Percentiles rank a stretch among this genome's conserved stretches.
Conservation (phyloP, 78 protist genomes). For the Emiliania huxleyi region DNA sequence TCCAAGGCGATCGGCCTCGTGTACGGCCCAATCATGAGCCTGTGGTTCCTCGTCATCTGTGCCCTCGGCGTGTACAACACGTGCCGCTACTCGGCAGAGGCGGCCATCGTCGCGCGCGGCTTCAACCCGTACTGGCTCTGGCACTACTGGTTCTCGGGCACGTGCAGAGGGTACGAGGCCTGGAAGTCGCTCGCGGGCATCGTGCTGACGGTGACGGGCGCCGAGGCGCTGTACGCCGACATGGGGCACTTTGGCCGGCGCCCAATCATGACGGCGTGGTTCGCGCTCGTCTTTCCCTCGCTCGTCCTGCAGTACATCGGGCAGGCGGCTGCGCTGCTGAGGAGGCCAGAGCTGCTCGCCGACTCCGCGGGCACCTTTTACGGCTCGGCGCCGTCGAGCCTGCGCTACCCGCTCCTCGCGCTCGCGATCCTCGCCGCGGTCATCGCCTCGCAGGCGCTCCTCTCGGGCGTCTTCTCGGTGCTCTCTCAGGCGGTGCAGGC, state of each 20-base stretch:
- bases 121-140: not conserved
- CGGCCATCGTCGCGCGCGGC: not conserved
- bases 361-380: not conserved
- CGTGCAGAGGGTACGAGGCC: not conserved
- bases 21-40: not conserved
- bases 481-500: not conserved
- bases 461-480: not conserved
- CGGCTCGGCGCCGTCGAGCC: not conserved
- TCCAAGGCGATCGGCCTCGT: not conserved
- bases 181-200: not conserved
- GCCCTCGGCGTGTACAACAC: not conserved
- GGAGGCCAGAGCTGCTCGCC: not conserved
- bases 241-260: not conserved
- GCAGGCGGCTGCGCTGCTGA: not conserved
- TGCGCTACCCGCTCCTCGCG: not conserved
- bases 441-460: not conserved
- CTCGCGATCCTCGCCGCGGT: not conserved
- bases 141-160: not conserved
- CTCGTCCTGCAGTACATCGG: too few species aligned
- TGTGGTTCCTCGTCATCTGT: not conserved
- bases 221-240: not conserved
- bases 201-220: not conserved
- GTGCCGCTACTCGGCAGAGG: not conserved
- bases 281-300: too few species aligned
- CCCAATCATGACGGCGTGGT: too few species aligned